These are phyloP conservation scores for Nepenthes mirabilis DNA, from an alignment of 148 eudicot species.

Conservation along the genomic window DNA sequence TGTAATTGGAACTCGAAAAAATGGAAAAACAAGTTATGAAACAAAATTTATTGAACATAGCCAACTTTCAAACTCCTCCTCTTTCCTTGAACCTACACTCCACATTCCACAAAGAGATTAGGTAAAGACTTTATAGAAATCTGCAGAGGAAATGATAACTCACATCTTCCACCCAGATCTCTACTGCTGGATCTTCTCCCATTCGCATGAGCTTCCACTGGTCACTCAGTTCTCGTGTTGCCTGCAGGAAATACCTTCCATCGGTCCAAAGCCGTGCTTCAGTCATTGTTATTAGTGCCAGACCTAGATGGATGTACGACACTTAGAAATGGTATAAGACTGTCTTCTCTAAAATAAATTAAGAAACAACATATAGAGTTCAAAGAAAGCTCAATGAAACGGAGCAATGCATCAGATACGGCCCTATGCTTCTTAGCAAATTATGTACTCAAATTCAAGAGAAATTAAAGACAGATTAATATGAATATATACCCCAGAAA, in stretches of 20 bases:
- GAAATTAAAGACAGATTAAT: no score
- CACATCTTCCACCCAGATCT: slow-evolving; percentile 86
- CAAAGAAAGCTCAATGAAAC: background rate
- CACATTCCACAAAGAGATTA: no score
- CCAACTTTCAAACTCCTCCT: no score
- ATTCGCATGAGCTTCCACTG: slow-evolving; percentile 95
- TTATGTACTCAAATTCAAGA: no score
- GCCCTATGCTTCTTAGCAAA: no score
- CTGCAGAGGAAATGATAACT: slow-evolving; percentile 15
- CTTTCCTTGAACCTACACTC: no score
- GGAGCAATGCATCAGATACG: background rate
- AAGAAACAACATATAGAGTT: background rate
- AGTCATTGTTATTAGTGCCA: slow-evolving; percentile 73
- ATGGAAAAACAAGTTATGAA: no score
- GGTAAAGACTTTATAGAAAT: background rate
- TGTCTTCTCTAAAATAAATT: background rate
- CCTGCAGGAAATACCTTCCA: slow-evolving; percentile 92
- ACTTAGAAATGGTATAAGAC: background rate
- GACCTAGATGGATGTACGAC: slow-evolving; percentile 28
- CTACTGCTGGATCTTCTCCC: slow-evolving; percentile 79
- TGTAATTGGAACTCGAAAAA: no score
- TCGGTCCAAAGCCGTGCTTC: slow-evolving; percentile 95
- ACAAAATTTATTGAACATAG: no score
- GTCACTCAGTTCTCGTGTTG: slow-evolving; percentile 47
- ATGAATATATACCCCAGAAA: no score